Base-by-base conservation (phyloP, 768 basidiomycete genomes). In the Boletus subcaerulescens region DNA sequence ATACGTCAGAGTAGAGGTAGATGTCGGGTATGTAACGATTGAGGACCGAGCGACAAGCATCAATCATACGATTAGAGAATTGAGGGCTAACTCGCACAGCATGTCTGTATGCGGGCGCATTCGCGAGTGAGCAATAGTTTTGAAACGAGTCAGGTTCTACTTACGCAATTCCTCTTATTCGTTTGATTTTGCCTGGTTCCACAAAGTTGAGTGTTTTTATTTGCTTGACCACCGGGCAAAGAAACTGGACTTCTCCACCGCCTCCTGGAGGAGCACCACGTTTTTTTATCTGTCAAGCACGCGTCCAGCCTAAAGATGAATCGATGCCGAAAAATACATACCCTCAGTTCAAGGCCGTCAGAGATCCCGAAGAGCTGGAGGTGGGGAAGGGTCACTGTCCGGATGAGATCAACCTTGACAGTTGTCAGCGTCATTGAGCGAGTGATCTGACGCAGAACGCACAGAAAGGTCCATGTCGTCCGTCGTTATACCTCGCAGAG, bases 21-120 rank as follows among this genome's bases (percentile, higher is more conserved):
- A 98, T 94, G 68, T 99, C 97, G 36, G 97, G 96, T 55, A 98
- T 97, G 70, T 91, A 97, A 5, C 94, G 89, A 69, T 98, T 98
- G 42, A 99, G 77, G 22, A 99, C 79, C 3, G 92, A 94, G 38
- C 97, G 86, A 17, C 92, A 85, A 9, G 95, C 83, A 63, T 98
- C 96, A 47, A 99, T 97, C 87, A 98, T 93, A 38, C 97, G 83
- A 70, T 97, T 97, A 3, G 95, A 97, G 68, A 99, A 92, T 67
- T 98, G 95, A 22, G 97, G 97, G 60, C 87, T 96, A 10, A 98
- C 93, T 39, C 97, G 89, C 26, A 98, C 96, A 3, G 94, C 92
- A 73, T 98, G 95, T 8, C 94, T 97, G 63, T 48, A 35, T 41
- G 12, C n/a, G 29, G 24, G 35, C 41, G 32, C 10, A 15, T 42